Base-by-base conservation (phyloP, 495 filamentous ascomycete species). In the Hypoxylon lienhwacheense region DNA sequence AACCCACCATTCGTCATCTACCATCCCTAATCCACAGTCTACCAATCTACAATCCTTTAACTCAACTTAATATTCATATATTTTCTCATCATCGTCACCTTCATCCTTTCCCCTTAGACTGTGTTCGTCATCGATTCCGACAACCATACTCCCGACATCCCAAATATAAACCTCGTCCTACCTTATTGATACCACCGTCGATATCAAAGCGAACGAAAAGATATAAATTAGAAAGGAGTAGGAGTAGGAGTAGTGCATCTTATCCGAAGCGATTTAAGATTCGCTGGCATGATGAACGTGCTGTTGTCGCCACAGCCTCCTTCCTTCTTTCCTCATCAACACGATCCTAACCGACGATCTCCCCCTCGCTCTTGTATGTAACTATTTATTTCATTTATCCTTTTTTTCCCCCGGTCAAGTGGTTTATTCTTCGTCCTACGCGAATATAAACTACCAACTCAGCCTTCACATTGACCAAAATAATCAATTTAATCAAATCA, bases 291-390 rank as follows among this genome's bases (percentile, higher is more conserved):
- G 51, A 81, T 80, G 78, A 79, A 79, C 58, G 71, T 77, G 44
- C 58, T 78, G 53, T 61, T 78, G 46, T 72, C 75, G 54, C 75
- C 74, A 47, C 74, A 79, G 53, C 85, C 85, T 61, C 85, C 85
- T 64, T 79, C 85, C 63, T 76, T 85, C 68, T 87, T 89, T 73
- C 84, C 86, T 64, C 87, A 88, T 71, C 87, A 88, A 63, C 84
- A 89, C 75, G 81, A 84, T 54, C 76, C 83, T 66, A 70, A 77
- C 68, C 84, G 86, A 69, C 80, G 81, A 67, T 87, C 89, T 56
- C 83, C 86, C 45, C 74, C 85, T 64, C 83, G 81, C 65, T 77
- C 81, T 64, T 81, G 90, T 93, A 82, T 66, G 51, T 60, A 28
- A 17, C 20, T 12, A 32, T 29, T 50, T 41, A 12, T 26, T 26